phyloP scores from a whole-genome alignment of 2,329 filamentous ascomycete species.

The Aspergillus transmontanensis region DNA sequence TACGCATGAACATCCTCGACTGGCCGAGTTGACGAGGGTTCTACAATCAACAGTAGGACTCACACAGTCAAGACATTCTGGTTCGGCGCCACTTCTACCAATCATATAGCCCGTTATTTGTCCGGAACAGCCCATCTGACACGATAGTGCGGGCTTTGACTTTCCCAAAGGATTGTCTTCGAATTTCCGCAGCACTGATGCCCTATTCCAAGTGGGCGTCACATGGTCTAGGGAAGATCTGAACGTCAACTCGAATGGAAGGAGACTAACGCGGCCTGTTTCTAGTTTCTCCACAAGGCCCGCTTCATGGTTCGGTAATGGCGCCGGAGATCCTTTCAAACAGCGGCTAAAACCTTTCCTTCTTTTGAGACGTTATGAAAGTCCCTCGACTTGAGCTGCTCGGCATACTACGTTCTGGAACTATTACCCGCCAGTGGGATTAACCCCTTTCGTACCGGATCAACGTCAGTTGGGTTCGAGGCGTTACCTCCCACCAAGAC shows the following conservation, averaged over 20 bases:
- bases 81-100: not conserved
- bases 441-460: conserved; percentile 8
- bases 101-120: not conserved
- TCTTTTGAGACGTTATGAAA: not conserved
- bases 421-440: conserved; percentile 20
- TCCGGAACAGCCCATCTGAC: not conserved
- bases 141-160: not conserved
- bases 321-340: conserved; percentile 3
- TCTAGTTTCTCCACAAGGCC: conserved; percentile 8
- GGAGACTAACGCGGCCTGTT: conserved; percentile 5
- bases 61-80: not conserved
- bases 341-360: not conserved
- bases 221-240: conserved; percentile 6
- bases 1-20: conserved; percentile 1
- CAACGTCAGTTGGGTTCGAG: conserved; percentile 10
- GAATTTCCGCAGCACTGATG: not conserved
- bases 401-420: conserved; percentile 4
- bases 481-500: not conserved
- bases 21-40: not conserved
- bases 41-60: not conserved
- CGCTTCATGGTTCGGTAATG: conserved; percentile 1
- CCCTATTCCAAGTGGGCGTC: conserved; percentile 3
- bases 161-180: not conserved
- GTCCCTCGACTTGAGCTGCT: not conserved
- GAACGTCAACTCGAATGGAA: not conserved